These are phyloP conservation scores for Aquilaria sinensis DNA, from an alignment of 345 rosid genomes.

Conservation along the genomic window DNA sequence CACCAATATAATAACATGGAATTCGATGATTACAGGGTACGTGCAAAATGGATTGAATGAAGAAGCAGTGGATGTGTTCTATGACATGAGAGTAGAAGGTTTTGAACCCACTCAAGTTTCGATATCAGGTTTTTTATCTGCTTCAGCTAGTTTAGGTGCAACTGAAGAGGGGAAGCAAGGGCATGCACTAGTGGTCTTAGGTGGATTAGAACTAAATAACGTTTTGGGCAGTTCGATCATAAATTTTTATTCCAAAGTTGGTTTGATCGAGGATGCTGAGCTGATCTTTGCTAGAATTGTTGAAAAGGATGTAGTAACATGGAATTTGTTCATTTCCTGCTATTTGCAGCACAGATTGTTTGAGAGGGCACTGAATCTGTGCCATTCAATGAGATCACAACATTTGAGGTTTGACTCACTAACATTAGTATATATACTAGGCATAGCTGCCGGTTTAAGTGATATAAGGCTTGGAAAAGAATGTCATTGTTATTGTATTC, in stretches of 20 bases:
- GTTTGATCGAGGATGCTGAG: slow-evolving; percentile 63
- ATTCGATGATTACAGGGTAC: slow-evolving; percentile 52
- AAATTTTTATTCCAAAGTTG: slow-evolving; percentile 69
- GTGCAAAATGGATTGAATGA: slow-evolving; percentile 51
- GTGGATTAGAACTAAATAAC: slow-evolving; percentile 53
- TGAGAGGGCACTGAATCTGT: slow-evolving; percentile 44
- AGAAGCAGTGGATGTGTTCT: slow-evolving; percentile 41
- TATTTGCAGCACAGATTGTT: slow-evolving; percentile 42
- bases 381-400: slow-evolving; percentile 46
- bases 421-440: slow-evolving; percentile 52
- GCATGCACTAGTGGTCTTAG: slow-evolving; percentile 51
- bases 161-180: slow-evolving; percentile 67
- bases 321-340: slow-evolving; percentile 74
- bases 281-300: slow-evolving; percentile 41
- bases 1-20: slow-evolving; percentile 57
- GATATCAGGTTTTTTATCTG: slow-evolving; percentile 57
- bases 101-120: slow-evolving; percentile 55
- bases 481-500: slow-evolving; percentile 55
- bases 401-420: slow-evolving; percentile 58
- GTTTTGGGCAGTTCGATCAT: slow-evolving; percentile 61
- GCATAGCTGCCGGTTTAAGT: slow-evolving; percentile 39
- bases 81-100: slow-evolving; percentile 49
- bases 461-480: slow-evolving; percentile 48
- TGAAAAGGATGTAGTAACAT: slow-evolving; percentile 60
- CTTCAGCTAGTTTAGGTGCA: slow-evolving; percentile 57